phyloP scores from a whole-genome alignment of 176 grass and related monocot species.

The Oryza nivara region DNA sequence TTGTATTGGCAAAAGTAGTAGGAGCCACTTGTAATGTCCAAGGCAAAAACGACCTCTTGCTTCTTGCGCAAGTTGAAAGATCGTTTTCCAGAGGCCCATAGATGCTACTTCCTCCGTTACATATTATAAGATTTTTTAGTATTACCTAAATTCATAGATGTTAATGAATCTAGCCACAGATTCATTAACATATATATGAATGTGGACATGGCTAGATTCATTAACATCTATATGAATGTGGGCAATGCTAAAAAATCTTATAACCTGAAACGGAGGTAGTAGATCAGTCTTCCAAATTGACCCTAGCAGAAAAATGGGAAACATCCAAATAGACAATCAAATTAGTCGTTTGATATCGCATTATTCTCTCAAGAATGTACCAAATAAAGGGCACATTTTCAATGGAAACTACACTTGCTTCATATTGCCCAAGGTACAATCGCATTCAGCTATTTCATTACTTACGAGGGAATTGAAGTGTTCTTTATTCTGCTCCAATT shows the following conservation, averaged over 20 bases:
- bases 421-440: neutral
- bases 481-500: neutral
- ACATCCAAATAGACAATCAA: neutral
- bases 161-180: too few relatives aligned
- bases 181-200: too few relatives aligned
- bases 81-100: neutral
- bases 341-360: neutral
- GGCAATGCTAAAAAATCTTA: too few relatives aligned
- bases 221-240: too few relatives aligned
- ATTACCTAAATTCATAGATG: too few relatives aligned
- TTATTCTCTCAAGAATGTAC: neutral
- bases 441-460: neutral
- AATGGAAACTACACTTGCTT: neutral
- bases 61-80: neutral
- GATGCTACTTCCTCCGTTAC: too few relatives aligned
- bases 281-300: neutral
- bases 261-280: too few relatives aligned
- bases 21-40: too few relatives aligned
- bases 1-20: too few relatives aligned
- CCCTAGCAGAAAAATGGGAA: neutral
- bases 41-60: too few relatives aligned
- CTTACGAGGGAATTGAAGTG: neutral
- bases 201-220: too few relatives aligned
- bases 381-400: neutral
- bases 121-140: too few relatives aligned